These are phyloP conservation scores for Wickerhamiella azyma DNA, from an alignment of 805 yeast species.

Conservation along the genomic window DNA sequence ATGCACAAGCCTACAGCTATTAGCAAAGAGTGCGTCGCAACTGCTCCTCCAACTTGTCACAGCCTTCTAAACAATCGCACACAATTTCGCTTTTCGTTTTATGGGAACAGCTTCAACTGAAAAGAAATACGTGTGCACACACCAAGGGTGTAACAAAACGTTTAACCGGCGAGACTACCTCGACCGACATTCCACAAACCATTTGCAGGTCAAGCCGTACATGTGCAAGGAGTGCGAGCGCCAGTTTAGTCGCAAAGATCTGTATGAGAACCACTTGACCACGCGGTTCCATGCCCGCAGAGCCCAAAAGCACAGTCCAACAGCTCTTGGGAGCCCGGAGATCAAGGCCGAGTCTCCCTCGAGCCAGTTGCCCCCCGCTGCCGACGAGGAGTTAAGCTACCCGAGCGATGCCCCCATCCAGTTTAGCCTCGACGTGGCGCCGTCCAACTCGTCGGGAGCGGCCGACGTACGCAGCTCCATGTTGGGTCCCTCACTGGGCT, in stretches of 20 bases:
- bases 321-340: neutral
- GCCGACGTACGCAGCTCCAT: neutral
- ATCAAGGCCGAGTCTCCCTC: neutral
- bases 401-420: neutral
- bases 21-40: neutral
- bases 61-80: neutral
- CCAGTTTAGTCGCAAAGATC: constrained; percentile 24
- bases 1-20: neutral
- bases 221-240: constrained; percentile 25
- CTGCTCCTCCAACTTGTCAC: neutral
- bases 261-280: constrained; percentile 25
- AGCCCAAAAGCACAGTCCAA: constrained; percentile 10
- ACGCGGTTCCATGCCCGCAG: constrained; percentile 25
- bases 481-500: neutral
- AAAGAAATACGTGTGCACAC: constrained; percentile 25
- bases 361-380: neutral
- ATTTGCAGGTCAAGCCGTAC: constrained; percentile 25
- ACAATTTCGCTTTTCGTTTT: neutral
- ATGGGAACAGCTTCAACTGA: neutral
- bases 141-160: constrained; percentile 24
- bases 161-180: constrained; percentile 27
- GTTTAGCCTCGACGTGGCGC: neutral
- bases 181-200: constrained; percentile 28
- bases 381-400: neutral
- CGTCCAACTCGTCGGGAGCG: neutral